Conservation (phyloP, 805 yeast genomes). For the Teunomyces aglyptinius region DNA sequence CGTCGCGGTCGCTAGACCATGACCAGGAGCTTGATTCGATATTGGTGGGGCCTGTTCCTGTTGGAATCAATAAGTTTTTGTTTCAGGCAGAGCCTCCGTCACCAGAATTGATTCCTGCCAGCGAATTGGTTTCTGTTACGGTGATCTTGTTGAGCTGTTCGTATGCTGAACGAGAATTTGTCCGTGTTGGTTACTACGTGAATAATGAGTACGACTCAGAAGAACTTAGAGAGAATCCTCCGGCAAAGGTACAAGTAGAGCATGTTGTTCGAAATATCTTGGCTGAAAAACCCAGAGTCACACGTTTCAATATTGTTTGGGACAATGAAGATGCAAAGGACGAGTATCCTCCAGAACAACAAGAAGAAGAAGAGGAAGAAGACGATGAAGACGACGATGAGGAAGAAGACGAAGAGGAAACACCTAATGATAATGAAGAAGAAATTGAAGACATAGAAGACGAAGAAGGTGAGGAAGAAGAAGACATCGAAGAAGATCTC, state of each 20-base stretch:
- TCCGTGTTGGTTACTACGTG: slow-evolving; percentile 95
- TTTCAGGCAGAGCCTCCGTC: slow-evolving; percentile 96
- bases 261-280: slow-evolving; percentile 91
- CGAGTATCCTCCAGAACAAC: slow-evolving; percentile 78
- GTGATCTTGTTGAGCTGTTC: slow-evolving; percentile 91
- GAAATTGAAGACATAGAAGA: slow-evolving; percentile 16
- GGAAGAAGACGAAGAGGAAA: slow-evolving; percentile 23
- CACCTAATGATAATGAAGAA: slow-evolving; percentile 16
- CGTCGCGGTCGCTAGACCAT: slow-evolving; percentile 89
- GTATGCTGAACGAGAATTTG: slow-evolving; percentile 91
- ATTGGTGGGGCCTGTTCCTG: slow-evolving; percentile 98
- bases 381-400: slow-evolving; percentile 29
- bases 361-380: slow-evolving; percentile 48
- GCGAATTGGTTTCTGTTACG: slow-evolving; percentile 92
- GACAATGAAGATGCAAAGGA: slow-evolving; percentile 65
- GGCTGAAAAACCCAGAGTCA: slow-evolving; percentile 97
- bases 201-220: slow-evolving; percentile 95
- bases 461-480: slow-evolving; percentile 9
- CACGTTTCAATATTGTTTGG: slow-evolving; percentile 97
- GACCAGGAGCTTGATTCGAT: slow-evolving; percentile 96
- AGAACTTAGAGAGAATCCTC: slow-evolving; percentile 91
- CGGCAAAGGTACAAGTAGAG: slow-evolving; percentile 88
- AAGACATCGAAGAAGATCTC: slow-evolving; percentile 22
- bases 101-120: slow-evolving; percentile 93
- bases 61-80: slow-evolving; percentile 90